Evolutionary conservation across 2,329 filamentous ascomycete genomes (phyloP).

Genomic region (Colletotrichum sp.): DNA sequence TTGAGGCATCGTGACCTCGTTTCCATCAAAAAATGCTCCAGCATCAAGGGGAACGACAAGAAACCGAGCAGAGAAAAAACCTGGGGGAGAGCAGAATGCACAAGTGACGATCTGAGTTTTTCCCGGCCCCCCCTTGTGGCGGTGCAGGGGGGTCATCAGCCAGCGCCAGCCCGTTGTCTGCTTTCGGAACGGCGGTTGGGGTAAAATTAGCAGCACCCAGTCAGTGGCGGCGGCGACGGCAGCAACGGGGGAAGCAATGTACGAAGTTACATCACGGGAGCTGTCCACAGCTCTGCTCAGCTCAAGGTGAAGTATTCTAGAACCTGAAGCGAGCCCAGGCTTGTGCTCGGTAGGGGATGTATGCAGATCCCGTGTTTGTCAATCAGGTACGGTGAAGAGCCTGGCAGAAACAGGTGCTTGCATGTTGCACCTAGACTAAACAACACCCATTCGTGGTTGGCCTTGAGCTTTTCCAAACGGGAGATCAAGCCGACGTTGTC

Average conservation of each 20-base stretch:
- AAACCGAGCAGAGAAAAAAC: background rate
- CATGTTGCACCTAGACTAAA: background rate
- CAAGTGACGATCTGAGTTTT: constrained; percentile 18
- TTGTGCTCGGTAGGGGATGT: background rate
- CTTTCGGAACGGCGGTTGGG: background rate
- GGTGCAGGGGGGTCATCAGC: constrained; percentile 5
- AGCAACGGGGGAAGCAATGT: background rate
- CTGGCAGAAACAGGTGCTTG: background rate
- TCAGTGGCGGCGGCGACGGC: background rate
- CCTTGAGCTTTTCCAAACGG: background rate
- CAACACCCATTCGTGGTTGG: background rate
- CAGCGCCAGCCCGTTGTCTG: background rate
- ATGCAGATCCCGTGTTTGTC: background rate
- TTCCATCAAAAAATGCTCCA: background rate
- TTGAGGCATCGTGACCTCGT: constrained; percentile 13
- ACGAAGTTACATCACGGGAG: background rate
- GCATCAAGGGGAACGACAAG: background rate
- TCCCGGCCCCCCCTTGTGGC: background rate
- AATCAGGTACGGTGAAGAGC: constrained; percentile 7
- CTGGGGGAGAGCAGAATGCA: background rate
- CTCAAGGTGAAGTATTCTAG: constrained; percentile 1
- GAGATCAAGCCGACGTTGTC: background rate
- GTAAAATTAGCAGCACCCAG: background rate
- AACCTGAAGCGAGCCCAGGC: background rate
- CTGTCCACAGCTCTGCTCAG: background rate